phyloP scores from a whole-genome alignment of 2,329 filamentous ascomycete genomes.

The Ceratocystis eucalypticola region DNA sequence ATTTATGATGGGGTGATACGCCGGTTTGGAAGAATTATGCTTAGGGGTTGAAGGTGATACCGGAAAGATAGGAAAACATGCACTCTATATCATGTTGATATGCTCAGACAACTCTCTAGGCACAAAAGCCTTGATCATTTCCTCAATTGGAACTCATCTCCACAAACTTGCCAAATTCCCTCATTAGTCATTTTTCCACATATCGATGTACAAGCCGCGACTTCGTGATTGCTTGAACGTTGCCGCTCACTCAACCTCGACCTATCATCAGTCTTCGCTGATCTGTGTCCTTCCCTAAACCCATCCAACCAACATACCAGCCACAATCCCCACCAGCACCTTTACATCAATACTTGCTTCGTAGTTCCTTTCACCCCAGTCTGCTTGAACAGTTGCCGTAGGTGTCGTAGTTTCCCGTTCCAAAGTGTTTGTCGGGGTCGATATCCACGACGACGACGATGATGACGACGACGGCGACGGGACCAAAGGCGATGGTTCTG shows the following conservation, averaged over 20 bases:
- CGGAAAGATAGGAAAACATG: no score
- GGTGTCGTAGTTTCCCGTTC: not conserved
- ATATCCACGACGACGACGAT: not conserved
- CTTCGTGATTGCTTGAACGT: no score
- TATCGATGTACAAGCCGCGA: no score
- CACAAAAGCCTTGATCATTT: no score
- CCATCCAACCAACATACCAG: not conserved
- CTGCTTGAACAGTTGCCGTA: not conserved
- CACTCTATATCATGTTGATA: no score
- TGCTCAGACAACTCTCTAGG: no score
- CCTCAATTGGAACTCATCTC: no score
- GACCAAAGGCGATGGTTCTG: not conserved
- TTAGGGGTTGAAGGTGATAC: no score
- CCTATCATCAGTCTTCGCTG: not conserved
- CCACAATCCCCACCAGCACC: not conserved
- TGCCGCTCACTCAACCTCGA: not conserved
- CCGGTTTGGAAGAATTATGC: no score
- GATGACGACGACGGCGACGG: not conserved
- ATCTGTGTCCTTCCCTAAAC: not conserved
- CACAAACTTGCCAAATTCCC: no score
- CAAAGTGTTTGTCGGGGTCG: not conserved
- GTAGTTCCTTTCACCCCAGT: not conserved
- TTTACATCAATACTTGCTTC: not conserved
- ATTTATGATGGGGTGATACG: no score
- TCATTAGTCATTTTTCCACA: no score